Evolutionary conservation across 2,329 filamentous ascomycete species (phyloP).

Genomic region (Metarhizium anisopliae): DNA sequence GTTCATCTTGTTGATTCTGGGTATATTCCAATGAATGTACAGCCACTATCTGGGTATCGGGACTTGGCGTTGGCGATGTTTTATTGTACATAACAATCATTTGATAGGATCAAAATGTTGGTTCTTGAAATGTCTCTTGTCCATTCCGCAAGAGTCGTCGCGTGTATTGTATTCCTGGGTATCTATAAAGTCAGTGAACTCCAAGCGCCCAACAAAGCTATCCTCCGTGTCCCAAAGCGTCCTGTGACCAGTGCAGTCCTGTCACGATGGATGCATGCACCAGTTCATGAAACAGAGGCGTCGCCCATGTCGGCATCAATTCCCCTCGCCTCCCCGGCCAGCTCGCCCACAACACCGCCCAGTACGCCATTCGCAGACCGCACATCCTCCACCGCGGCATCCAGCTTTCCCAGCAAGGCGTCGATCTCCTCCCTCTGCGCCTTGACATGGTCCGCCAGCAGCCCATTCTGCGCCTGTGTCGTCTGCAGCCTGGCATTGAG

Average conservation of each 20-base stretch:
- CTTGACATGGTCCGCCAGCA: slow-evolving; percentile 40
- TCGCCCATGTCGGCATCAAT: slow-evolving; percentile 3
- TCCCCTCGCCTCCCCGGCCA: slow-evolving; percentile 40
- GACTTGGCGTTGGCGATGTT: neutral
- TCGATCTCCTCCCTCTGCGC: slow-evolving; percentile 48
- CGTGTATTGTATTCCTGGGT: neutral
- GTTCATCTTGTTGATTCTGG: neutral
- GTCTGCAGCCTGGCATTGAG: slow-evolving; percentile 50
- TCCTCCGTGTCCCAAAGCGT: too few species aligned
- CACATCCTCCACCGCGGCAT: slow-evolving; percentile 44
- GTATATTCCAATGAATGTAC: neutral
- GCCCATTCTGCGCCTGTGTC: slow-evolving; percentile 46
- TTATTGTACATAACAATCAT: neutral
- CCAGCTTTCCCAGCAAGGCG: slow-evolving; percentile 38
- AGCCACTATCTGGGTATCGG: neutral
- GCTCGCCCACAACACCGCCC: slow-evolving; percentile 34
- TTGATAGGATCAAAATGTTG: neutral
- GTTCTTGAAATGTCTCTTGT: neutral
- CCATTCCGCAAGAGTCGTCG: too few species aligned
- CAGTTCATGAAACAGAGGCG: neutral
- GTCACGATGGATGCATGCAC: too few species aligned
- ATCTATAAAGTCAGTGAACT: neutral
- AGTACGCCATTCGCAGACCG: slow-evolving; percentile 42
- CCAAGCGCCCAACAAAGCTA: too few species aligned
- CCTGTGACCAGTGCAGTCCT: too few species aligned